phyloP scores from a whole-genome alignment of 345 rosid genomes.

The Eucalyptus melliodora region DNA sequence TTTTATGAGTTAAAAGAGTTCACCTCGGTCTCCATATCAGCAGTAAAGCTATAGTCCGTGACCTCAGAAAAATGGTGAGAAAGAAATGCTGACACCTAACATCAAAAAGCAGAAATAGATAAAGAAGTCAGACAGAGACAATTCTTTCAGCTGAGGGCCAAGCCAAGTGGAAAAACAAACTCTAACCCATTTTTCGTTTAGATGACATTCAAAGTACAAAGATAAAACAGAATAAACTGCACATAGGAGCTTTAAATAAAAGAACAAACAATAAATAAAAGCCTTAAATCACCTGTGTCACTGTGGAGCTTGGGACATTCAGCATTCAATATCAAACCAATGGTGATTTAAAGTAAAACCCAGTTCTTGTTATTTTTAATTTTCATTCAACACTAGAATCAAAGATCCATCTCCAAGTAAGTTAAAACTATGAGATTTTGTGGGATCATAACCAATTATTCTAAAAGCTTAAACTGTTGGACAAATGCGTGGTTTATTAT shows the following conservation, averaged over 20 bases:
- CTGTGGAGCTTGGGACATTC: background rate
- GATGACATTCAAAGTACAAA: background rate
- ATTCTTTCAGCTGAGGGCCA: background rate
- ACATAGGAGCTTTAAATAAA: background rate
- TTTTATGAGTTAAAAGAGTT: background rate
- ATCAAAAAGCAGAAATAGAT: background rate
- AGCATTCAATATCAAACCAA: background rate
- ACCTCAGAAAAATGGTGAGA: conserved; percentile 81
- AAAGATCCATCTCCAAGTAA: background rate
- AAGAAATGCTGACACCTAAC: conserved; percentile 93
- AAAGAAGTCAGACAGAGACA: background rate
- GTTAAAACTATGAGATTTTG: background rate
- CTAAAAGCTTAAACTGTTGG: too few relatives aligned
- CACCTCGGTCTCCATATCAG: conserved; percentile 98
- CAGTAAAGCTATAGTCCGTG: conserved; percentile 92
- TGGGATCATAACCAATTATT: too few relatives aligned
- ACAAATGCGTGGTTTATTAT: too few relatives aligned
- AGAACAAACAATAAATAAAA: background rate
- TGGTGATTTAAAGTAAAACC: background rate
- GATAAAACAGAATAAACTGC: background rate
- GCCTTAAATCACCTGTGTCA: background rate
- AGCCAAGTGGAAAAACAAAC: background rate
- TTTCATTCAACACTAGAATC: background rate
- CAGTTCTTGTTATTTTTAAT: background rate
- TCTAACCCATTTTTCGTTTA: background rate